Evolutionary conservation across 805 yeast genomes (phyloP).

Genomic region (Pichia nanzhaoensis): DNA sequence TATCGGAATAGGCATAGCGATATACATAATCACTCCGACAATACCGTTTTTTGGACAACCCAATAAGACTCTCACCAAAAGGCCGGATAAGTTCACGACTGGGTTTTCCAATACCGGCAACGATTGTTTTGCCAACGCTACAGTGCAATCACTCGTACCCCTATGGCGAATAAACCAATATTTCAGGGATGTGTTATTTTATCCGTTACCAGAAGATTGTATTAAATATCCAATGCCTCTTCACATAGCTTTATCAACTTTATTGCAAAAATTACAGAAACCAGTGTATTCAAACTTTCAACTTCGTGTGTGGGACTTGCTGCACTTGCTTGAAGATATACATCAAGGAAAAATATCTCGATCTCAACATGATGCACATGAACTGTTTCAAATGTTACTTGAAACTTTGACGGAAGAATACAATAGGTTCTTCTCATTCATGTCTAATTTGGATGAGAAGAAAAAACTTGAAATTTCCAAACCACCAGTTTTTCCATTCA

Average conservation of each 20-base stretch:
- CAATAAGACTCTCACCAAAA: constrained; percentile 25
- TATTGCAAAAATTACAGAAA: constrained; percentile 54
- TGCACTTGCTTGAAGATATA: constrained; percentile 64
- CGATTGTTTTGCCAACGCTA: constrained; percentile 90
- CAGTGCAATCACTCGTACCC: constrained; percentile 71
- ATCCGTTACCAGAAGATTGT: constrained; percentile 1
- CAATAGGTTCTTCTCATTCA: constrained; percentile 19
- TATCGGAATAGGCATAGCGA: neutral
- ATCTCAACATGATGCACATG: constrained; percentile 94
- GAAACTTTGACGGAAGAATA: constrained; percentile 73
- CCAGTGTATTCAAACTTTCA: constrained; percentile 47
- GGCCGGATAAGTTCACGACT: constrained; percentile 71
- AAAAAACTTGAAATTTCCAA: constrained; percentile 9
- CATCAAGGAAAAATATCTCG: constrained; percentile 69
- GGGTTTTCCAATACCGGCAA: constrained; percentile 78
- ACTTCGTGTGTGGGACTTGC: constrained; percentile 71
- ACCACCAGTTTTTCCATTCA: constrained; percentile 67
- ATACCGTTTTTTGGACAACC: neutral
- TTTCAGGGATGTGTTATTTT: constrained; percentile 31
- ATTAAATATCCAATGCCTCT: constrained; percentile 39
- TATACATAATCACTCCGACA: constrained; percentile 2
- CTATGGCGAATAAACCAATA: constrained; percentile 54
- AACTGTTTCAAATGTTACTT: constrained; percentile 70
- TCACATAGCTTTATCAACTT: constrained; percentile 49
- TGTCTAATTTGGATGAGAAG: constrained; percentile 47